Evolutionary conservation across 2,329 filamentous ascomycete species (phyloP), one percentile per base, ranked within the genome.

Genomic region (Amphichorda felina): DNA sequence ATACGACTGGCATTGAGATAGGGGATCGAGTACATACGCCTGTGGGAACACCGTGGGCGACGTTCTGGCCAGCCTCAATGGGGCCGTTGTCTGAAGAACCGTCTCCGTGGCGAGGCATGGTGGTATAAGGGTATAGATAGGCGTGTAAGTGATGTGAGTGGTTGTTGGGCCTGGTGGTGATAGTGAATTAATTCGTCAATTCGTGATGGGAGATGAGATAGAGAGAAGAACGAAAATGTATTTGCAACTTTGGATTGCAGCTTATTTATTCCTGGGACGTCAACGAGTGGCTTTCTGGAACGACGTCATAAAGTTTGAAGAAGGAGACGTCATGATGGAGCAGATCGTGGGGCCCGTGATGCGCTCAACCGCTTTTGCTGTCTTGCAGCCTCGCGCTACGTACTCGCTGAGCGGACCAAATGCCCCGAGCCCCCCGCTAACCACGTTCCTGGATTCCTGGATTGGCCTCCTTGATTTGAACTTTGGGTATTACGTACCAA

Each of bases 81-180:
- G 56, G 57, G 39, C 61, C 61, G 50, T 70, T 69, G 51, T 70
- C 54, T 38, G 59, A 56, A 42, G 56, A 57, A 36, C 63, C 63
- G 46, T 64, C 61, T 63, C 65, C 65, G 40, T 63, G 53, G 48
- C 64, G 62, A 61, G 66, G 65, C 67, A 70, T 70, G 39, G 38
- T 63, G 49, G 35, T n/a, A n/a, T n/a, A n/a, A n/a, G n/a, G n/a
- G n/a, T n/a, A n/a, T 24, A 24, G 21, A 24, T 18, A n/a, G n/a
- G n/a, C n/a, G n/a, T n/a, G n/a, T n/a, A 14, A 3, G 11, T 29
- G 10, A 14, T 33, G 21, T 33, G 31, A n/a, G 11, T 33, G n/a
- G 26, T 18, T 31, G 15, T 31, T 31, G 29, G 4, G 15, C 5
- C 17, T 30, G 8, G 14, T 5, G 5, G 28, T 15, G 7, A 30